Evolutionary conservation across 768 basidiomycete species (phyloP), one percentile per base, ranked within the genome.

Genomic region (Amanita fuliginea): DNA sequence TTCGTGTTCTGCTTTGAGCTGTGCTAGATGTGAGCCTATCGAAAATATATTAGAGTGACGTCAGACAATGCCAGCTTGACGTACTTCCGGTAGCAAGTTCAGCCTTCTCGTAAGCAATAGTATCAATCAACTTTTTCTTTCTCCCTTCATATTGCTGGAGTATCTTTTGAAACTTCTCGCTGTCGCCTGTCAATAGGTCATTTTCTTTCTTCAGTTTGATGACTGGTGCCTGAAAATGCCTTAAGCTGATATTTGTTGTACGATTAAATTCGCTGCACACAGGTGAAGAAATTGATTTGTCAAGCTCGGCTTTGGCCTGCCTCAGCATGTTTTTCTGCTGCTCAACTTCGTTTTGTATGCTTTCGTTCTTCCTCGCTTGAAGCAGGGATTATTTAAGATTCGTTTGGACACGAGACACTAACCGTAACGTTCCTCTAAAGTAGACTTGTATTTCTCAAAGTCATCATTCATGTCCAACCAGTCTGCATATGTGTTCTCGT

Each of bases 381-480:
- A 35, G 18, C 47, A 51, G 55, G 35, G 53, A 48, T 35, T 57
- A 34, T 28, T 13, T 42, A 33, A 6, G 16, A 24, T 36, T 30
- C 26, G 42, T 3, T 51, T 47, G 18, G 36, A 24, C 46, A 35
- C 2, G 32, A 30, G 21, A 19, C 4, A 57, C 74, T 42, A 51
- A 92, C 91, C 78, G 64, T 91, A 94, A 52, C 84, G 78, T 24
- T 78, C 77, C 56, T 90, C 86, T 16, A 92, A 63, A 33, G 70
- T 70, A 55, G 78, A 75, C 46, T 88, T 83, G 46, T 81, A 79
- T 54, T 86, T 83, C 1, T 75, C 68, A 53, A 84, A 86, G 24
- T 78, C 71, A 55, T 89, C 87, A 8, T 74, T 71, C 3, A 78
- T 74, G 47, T 80, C 75, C 28, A 90, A 66, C 70, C 88, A 89